These are phyloP conservation scores for Wickerhamiella alocasiicola DNA, from an alignment of 805 yeast genomes.

Conservation along the genomic window DNA sequence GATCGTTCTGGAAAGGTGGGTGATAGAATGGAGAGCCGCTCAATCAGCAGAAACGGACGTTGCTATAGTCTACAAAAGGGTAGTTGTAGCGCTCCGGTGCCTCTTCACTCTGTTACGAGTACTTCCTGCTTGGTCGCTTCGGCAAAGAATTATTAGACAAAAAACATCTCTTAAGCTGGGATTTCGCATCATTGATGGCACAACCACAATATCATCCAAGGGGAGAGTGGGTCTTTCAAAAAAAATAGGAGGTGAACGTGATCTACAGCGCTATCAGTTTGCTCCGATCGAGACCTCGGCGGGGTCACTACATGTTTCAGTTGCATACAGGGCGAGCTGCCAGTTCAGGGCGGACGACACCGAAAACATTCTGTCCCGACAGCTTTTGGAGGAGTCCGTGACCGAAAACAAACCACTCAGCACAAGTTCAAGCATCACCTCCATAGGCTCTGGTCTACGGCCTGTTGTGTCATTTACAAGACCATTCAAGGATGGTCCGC, in stretches of 20 bases:
- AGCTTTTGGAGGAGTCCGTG: constrained; percentile 35
- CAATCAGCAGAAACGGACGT: constrained; percentile 33
- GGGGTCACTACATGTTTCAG: constrained; percentile 64
- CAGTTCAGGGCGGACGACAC: constrained; percentile 55
- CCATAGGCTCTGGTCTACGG: constrained; percentile 18
- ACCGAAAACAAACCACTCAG: constrained; percentile 29
- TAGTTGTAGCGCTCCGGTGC: constrained; percentile 61
- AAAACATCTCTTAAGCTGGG: constrained; percentile 38
- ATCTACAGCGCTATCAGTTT: constrained; percentile 49
- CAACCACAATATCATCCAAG: constrained; percentile 61
- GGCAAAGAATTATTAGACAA: constrained; percentile 33
- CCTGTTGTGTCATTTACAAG: constrained; percentile 25
- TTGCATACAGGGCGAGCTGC: constrained; percentile 63
- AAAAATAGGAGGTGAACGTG: constrained; percentile 38
- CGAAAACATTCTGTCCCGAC: constrained; percentile 50
- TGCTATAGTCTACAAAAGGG: constrained; percentile 59
- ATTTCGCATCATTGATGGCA: constrained; percentile 57
- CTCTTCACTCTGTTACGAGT: constrained; percentile 53
- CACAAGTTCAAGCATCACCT: constrained; percentile 12
- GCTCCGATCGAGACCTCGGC: constrained; percentile 61
- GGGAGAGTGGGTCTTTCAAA: constrained; percentile 80
- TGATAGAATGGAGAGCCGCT: constrained; percentile 57
- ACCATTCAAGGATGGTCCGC: constrained; percentile 12
- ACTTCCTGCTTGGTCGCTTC: constrained; percentile 59
- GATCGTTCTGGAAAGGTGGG: constrained; percentile 91